Evolutionary conservation across 139 green algal genomes (phyloP).

Genomic region (Volvox reticuliferus): DNA sequence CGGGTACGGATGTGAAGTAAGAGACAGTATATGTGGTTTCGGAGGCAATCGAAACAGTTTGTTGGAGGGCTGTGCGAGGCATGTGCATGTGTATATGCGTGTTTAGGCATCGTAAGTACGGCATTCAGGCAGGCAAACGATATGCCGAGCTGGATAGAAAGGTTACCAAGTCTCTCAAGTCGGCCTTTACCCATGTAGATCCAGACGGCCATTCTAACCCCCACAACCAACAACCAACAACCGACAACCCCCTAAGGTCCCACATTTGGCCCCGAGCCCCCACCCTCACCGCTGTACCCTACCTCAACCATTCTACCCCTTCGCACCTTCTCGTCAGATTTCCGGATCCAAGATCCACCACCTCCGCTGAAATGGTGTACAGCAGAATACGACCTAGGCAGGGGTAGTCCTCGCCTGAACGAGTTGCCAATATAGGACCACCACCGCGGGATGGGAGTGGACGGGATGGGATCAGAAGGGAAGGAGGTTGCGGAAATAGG

Average conservation of each 20-base stretch:
- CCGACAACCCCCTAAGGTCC: background rate
- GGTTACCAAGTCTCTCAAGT: too few species aligned
- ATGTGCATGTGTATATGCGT: background rate
- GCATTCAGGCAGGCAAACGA: too few species aligned
- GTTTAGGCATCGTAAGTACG: background rate
- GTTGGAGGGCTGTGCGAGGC: background rate
- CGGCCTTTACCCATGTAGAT: too few species aligned
- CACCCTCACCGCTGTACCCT: background rate
- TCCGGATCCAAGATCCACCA: constrained; percentile 20
- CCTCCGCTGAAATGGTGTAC: constrained; percentile 63
- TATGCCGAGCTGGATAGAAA: too few species aligned
- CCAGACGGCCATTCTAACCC: background rate
- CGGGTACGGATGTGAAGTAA: too few species aligned
- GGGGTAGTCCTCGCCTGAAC: constrained; percentile 88
- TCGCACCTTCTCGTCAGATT: constrained; percentile 2
- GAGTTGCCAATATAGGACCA: too few species aligned
- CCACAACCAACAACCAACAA: background rate
- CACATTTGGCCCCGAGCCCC: background rate
- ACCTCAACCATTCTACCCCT: background rate
- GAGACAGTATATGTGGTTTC: background rate
- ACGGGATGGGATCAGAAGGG: too few species aligned
- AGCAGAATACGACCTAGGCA: constrained; percentile 85
- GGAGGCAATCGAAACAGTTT: too few species aligned
- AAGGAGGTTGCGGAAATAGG: too few species aligned
- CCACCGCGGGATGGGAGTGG: too few species aligned